These are phyloP conservation scores for Ceriops tagal DNA, from an alignment of 345 rosid species.

Conservation along the genomic window DNA sequence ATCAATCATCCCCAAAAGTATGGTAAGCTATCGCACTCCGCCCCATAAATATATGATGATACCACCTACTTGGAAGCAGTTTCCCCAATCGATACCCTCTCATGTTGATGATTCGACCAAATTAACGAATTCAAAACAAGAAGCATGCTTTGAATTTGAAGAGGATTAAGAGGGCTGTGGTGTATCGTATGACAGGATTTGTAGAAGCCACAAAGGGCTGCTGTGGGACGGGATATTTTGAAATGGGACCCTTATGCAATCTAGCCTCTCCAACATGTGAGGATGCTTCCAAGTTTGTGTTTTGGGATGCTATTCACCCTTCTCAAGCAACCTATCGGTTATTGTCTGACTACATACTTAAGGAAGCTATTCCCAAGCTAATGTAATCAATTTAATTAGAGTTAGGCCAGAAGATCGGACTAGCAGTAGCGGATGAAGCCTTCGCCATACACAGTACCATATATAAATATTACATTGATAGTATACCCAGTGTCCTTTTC, in stretches of 20 bases:
- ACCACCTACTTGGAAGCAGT: background rate
- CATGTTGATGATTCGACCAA: background rate
- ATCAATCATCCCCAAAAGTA: background rate
- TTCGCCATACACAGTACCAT: too few relatives aligned
- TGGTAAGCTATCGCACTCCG: background rate
- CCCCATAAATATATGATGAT: background rate
- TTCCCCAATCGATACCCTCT: background rate
- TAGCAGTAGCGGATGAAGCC: too few relatives aligned
- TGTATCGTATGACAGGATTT: background rate
- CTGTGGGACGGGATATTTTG: background rate
- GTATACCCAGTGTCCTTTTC: too few relatives aligned
- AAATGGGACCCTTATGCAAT: constrained; percentile 1
- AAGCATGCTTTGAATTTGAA: background rate
- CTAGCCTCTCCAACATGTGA: background rate
- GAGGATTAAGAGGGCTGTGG: background rate
- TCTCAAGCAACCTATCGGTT: background rate
- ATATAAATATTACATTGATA: too few relatives aligned
- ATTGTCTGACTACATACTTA: background rate
- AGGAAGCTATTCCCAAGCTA: background rate
- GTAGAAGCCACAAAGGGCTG: background rate
- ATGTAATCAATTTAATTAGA: background rate
- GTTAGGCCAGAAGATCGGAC: too few relatives aligned
- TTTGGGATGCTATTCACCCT: background rate
- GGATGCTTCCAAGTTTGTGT: background rate
- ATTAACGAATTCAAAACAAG: background rate